Percentiles rank a stretch among this genome's conserved stretches.
phyloP scores from a whole-genome alignment of 257 asterid genomes.

The Petunia secreta region DNA sequence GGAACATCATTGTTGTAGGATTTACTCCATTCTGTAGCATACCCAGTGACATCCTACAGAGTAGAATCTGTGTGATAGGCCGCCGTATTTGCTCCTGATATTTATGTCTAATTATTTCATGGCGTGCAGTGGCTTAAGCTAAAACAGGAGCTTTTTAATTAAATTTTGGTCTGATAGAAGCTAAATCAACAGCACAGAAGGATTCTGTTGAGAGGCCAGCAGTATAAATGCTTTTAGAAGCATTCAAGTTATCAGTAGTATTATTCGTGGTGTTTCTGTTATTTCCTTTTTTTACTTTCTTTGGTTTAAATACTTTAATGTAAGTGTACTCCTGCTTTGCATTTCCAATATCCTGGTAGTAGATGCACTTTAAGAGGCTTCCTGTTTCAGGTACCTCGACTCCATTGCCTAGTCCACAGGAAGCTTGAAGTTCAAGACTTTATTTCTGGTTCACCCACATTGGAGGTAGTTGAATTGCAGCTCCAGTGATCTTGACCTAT shows the following conservation, averaged over 20 bases:
- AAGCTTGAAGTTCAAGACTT: slow-evolving; percentile 72
- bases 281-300: background rate
- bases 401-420: slow-evolving; percentile 75
- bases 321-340: background rate
- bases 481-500: background rate
- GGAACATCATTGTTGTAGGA: background rate
- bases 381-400: slow-evolving; percentile 73
- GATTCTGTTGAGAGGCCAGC: slow-evolving; percentile 12
- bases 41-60: background rate
- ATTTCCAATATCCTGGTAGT: background rate
- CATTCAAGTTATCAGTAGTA: background rate
- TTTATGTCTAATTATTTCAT: background rate
- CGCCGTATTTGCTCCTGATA: slow-evolving; percentile 5
- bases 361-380: background rate
- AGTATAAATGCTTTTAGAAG: background rate
- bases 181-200: background rate
- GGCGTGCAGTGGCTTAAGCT: background rate
- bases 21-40: background rate
- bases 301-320: background rate
- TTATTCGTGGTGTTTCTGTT: background rate
- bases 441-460: slow-evolving; percentile 44
- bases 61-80: background rate
- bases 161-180: background rate
- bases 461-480: slow-evolving; percentile 57
- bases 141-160: background rate